These are phyloP conservation scores for Penicillium simplicissimum DNA, from an alignment of 495 filamentous ascomycete genomes.

Conservation along the genomic window DNA sequence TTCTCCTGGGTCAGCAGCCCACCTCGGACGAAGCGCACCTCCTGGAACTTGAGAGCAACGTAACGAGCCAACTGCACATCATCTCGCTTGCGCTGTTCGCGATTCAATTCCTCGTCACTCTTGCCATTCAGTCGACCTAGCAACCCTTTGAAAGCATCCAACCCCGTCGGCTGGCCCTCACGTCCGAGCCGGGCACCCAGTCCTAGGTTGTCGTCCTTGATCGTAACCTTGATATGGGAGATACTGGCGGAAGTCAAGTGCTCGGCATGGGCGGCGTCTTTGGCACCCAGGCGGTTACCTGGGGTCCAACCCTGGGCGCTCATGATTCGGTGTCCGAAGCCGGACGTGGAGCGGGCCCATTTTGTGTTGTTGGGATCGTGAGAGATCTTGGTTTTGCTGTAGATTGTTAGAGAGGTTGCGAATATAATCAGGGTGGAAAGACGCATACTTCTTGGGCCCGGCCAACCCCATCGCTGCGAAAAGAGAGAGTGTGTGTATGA, in stretches of 20 bases:
- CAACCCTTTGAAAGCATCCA: slow-evolving; percentile 79
- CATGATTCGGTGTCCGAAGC: slow-evolving; percentile 85
- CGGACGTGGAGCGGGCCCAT: slow-evolving; percentile 79
- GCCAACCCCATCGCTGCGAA: slow-evolving; percentile 66
- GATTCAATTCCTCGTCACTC: slow-evolving; percentile 62
- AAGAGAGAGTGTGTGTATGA: background rate
- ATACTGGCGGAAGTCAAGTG: slow-evolving; percentile 74
- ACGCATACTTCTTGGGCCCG: slow-evolving; percentile 65
- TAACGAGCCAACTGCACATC: slow-evolving; percentile 67
- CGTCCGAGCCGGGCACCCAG: slow-evolving; percentile 74
- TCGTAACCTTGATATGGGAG: slow-evolving; percentile 71
- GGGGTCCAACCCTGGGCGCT: slow-evolving; percentile 87
- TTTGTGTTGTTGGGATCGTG: slow-evolving; percentile 90
- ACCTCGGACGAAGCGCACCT: slow-evolving; percentile 77
- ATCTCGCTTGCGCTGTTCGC: slow-evolving; percentile 61
- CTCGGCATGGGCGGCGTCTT: slow-evolving; percentile 68
- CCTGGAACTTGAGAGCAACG: slow-evolving; percentile 66
- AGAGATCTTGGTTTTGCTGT: slow-evolving; percentile 77
- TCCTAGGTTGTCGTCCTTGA: slow-evolving; percentile 89
- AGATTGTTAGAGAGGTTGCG: slow-evolving; percentile 1
- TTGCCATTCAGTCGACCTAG: slow-evolving; percentile 90
- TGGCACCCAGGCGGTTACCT: slow-evolving; percentile 74
- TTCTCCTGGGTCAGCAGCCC: slow-evolving; percentile 75
- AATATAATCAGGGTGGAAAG: background rate
- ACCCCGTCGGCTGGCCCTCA: slow-evolving; percentile 72